Base-by-base conservation (phyloP, 2,329 filamentous ascomycete species). In the Tolypocladium inflatum region DNA sequence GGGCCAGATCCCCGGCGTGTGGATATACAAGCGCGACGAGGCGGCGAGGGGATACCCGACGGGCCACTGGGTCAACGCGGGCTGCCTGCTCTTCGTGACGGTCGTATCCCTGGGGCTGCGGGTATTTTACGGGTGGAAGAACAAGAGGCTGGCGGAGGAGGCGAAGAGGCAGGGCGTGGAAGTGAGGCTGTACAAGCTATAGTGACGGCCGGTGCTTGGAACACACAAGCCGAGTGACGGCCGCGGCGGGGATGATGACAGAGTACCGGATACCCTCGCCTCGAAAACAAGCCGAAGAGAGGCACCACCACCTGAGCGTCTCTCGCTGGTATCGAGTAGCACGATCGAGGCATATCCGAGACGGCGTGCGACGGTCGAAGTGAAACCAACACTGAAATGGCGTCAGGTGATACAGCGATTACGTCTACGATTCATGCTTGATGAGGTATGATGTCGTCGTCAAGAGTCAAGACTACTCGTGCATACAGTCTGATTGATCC, bases 1-100 rank as follows among this genome's bases (percentile, higher is more conserved):
- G 0, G 87, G 87, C 0, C 87, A 90, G 69, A 90, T 90, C 45
- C 80, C 84, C 0, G 87, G 86, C 0, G 85, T 89, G 1, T 90
- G 86, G 86, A 89, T 89, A 61, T 90, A 89, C 71, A 87, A 86
- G 66, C 76, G 81, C 1, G 72, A 80, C 13, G 85, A 90, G 69
- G 80, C 78, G 21, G 68, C 73, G 26, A 71, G 63, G 11, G 87
- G 87, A 0, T 90, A 88, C 67, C 85, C 85, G 0, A 89, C 86
- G 0, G 87, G 87, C 0, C 86, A 90, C 66, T 88, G 83, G 82
- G 80, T 79, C 5, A 87, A 88, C 66, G 83, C 82, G 2, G 84
- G 65, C 13, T 69, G 87, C 63, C 65, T 87, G 45, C 73, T 87
- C 15, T 79, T 86, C 60, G 84, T 86, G 0, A 17, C 38, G 4